Evolutionary conservation across 1,284 basidiomycete genomes (phyloP), one percentile per base, ranked within the genome.

Genomic region (Rhizoctonia solani): DNA sequence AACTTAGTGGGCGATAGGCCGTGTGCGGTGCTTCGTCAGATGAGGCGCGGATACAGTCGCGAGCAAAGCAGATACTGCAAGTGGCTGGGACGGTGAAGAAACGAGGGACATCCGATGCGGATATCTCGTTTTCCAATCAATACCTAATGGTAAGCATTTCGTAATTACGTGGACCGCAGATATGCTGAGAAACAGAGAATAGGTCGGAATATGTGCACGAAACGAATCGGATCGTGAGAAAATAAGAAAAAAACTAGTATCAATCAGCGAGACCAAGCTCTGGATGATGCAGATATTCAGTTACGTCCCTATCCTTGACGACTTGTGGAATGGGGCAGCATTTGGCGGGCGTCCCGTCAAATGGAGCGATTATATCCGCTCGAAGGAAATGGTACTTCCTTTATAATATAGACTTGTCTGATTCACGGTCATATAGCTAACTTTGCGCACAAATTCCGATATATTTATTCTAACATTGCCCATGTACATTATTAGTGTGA

Each of bases 341-440:
- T 8, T 14, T 14, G 29, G 46, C 21, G 58, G 58, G 19, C 46
- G 23, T 19, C 58, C 58, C 5, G 46, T 63, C 19, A 27, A 29
- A 21, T 63, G 58, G 58, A 52, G 46, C 21, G 58, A 63, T 41
- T 63, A 63, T 52, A n/a, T 63, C 5, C 47, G 14, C 47, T 63
- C 58, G 14, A 29, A 47, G 21, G 30, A 63, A 23, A n/a, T 29
- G 47, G 32, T n/a, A 5, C 58, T 52, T 23, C 58, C 58, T n/a
- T n/a, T n/a, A n/a, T n/a, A n/a, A n/a, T n/a, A n/a, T n/a, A n/a
- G n/a, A n/a, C n/a, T n/a, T n/a, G n/a, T n/a, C n/a, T n/a, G n/a
- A n/a, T n/a, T n/a, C n/a, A n/a, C n/a, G n/a, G n/a, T n/a, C n/a
- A n/a, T n/a, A n/a, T n/a, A n/a, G n/a, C n/a, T n/a, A n/a, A n/a